phyloP scores from a whole-genome alignment of 2,329 filamentous ascomycete genomes.

The Ophiostoma perfectum region DNA sequence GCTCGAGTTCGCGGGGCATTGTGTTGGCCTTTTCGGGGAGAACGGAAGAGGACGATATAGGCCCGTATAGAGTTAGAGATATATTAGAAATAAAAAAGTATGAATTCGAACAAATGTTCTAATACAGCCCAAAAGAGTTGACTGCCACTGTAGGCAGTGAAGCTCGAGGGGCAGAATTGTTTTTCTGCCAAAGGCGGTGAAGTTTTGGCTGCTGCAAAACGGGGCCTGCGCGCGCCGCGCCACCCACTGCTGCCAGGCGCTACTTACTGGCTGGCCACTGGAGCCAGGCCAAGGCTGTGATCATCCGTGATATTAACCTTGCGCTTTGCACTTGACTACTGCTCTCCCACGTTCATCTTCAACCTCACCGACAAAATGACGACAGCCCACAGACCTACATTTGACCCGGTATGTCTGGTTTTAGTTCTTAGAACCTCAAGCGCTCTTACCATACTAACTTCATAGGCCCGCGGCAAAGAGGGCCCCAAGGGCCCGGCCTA shows the following conservation, averaged over 20 bases:
- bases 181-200: slow-evolving; percentile 31
- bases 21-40: slow-evolving; percentile 26
- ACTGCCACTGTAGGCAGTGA: background rate
- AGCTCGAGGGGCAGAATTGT: slow-evolving; percentile 19
- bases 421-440: background rate
- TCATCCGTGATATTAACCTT: background rate
- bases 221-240: background rate
- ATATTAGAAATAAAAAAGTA: background rate
- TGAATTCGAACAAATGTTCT: background rate
- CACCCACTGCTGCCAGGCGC: background rate
- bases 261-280: background rate
- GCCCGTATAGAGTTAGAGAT: too few species aligned
- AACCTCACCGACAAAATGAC: slow-evolving; percentile 48
- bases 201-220: slow-evolving; percentile 5
- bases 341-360: background rate
- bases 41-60: too few species aligned
- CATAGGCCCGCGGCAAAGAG: slow-evolving; percentile 84
- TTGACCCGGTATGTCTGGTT: slow-evolving; percentile 68
- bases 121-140: background rate
- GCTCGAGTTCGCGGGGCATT: slow-evolving; percentile 91
- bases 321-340: background rate
- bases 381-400: slow-evolving; percentile 77
- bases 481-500: slow-evolving; percentile 88
- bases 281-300: slow-evolving; percentile 6
- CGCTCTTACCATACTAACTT: background rate